Base-by-base conservation (phyloP, 257 asterid genomes). In the Plantago major region DNA sequence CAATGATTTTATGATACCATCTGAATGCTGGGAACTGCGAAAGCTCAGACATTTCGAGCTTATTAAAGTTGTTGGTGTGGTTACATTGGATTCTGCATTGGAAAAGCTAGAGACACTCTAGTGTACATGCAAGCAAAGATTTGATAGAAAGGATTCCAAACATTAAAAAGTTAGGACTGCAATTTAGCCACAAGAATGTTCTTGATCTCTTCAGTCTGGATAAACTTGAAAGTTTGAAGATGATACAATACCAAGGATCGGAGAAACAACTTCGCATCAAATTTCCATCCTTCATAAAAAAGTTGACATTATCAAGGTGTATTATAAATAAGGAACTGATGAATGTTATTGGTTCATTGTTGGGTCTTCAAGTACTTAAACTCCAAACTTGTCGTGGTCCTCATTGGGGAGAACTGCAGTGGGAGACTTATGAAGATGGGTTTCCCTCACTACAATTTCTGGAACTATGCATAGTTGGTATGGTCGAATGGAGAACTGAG, bases 361-460 rank as follows among this genome's bases (percentile, higher is more conserved):
- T 58, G 2, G 37, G 45, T 33, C 71, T 71, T 60, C 53, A 71
- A 60, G 76, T 65, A 44, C 72, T 71, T 19, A 65, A 61, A 47
- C 18, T 55, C n/a, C 42, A 15, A 1, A 3, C n/a, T 3, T 12
- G 58, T 45, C 5, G 5, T 30, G 37, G 4, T 2, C 10, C 19
- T 45, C 59, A 42, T 0, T 9, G 11, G 18, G 38, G 7, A 14
- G 26, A 3, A n/a, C 26, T 50, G 64, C 37, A 42, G 19, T 58
- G 75, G 75, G 55, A 57, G 54, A 54, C 63, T 9, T 13, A 51
- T 6, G 67, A 43, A 19, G 75, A 42, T 3, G 63, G 42, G 10
- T 71, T 71, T 37, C 17, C 6, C 17, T 13, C 44, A 9, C 14
- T 64, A 54, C 38, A 48, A 45, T 44, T 10, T 49, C 51, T 70